Evolutionary conservation across 73 alveolate genomes (phyloP), one percentile per base, ranked within the genome.

Genomic region (Stentor roeselii): DNA sequence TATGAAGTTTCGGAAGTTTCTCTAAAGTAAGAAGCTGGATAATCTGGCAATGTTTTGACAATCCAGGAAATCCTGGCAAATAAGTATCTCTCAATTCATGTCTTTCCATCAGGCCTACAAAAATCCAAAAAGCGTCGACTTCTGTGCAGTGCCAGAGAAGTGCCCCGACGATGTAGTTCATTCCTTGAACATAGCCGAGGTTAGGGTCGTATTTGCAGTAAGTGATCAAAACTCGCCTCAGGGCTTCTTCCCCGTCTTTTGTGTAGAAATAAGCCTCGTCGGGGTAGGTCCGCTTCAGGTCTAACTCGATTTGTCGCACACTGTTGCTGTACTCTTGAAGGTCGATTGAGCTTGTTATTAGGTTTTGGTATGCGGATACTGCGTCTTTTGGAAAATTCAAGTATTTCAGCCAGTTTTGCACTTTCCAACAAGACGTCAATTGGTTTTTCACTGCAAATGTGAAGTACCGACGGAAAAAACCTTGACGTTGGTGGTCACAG

Each of bases 121-220:
- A 92, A 3, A 95, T 76, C 98, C 99, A 95, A 85, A 95, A 95
- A 30, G 98, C 93, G 60, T 92, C 84, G 83, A 88, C 91, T 50
- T 95, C 99, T 75, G 88, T 93, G 40, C 96, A 87, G 86, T 95
- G 98, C 74, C 37, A 94, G 58, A 95, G 86, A 36, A 95, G 90
- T 60, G 95, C 86, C 0, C 98, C 99, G 4, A 90, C 97, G 36
- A 95, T 93, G 78, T 93, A 95, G 84, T 95, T 95, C 96, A 95
- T 95, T 98, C n/a, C n/a, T 76, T 95, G 92, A 32, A 91, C 96
- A 87, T 95, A 95, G 32, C 97, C 95, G n/a, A 78, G 36, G 30
- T 78, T 41, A n/a, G 86, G 82, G 74, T 78, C 86, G 27, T 78
- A 78, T 78, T 59, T 60, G n/a, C n/a, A 41, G 78, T 78, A 78